Conservation (phyloP, 495 filamentous ascomycete species). For the Jackrogersella multiformis region DNA sequence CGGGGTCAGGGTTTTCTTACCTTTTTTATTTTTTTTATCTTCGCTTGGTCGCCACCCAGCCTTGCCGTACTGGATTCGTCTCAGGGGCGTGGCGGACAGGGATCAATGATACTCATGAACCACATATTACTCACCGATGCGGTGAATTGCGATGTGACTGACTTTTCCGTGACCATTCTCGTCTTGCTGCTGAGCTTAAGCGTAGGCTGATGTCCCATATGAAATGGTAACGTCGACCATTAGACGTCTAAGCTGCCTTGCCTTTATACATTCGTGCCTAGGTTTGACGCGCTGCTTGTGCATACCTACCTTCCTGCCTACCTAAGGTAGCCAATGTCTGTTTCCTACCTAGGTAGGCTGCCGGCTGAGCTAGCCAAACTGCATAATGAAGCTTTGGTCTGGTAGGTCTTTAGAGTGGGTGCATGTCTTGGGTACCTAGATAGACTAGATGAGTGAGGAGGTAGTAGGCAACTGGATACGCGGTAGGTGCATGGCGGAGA, state of each 20-base stretch:
- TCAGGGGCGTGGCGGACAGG: not conserved
- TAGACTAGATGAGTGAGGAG: too few species aligned
- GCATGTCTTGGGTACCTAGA: too few species aligned
- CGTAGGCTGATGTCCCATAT: too few species aligned
- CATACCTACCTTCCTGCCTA: not conserved
- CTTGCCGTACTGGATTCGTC: not conserved
- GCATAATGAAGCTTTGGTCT: not conserved
- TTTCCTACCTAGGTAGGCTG: not conserved
- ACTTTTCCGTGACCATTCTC: too few species aligned
- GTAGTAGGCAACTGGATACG: too few species aligned
- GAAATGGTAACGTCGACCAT: not conserved
- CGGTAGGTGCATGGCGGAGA: too few species aligned
- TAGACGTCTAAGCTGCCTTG: not conserved
- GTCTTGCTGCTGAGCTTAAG: not conserved
- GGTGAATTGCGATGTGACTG: too few species aligned
- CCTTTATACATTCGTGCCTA: constrained; percentile 5
- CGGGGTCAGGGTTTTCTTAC: constrained; percentile 19
- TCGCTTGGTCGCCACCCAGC: constrained; percentile 7
- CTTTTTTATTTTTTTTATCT: too few species aligned
- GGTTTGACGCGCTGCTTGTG: not conserved
- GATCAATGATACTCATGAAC: too few species aligned
- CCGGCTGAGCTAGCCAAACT: not conserved
- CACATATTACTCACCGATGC: too few species aligned
- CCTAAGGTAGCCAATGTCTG: too few species aligned
- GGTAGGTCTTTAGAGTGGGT: not conserved